These are phyloP conservation scores for Eustoma russellianum DNA, from an alignment of 257 asterid species.

Conservation along the genomic window DNA sequence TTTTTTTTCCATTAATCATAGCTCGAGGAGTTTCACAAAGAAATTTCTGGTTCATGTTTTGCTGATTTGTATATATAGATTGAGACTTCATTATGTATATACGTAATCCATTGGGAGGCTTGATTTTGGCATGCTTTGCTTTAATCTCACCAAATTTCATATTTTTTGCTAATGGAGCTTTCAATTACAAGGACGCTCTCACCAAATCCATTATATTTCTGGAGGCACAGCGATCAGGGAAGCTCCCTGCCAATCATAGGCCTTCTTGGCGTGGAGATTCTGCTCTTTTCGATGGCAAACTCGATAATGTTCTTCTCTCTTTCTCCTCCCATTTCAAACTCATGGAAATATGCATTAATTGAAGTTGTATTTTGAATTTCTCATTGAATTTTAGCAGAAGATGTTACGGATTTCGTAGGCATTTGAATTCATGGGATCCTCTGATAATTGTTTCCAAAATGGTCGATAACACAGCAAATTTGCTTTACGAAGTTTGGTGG, in stretches of 20 bases:
- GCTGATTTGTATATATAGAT: background rate
- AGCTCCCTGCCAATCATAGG: constrained; percentile 57
- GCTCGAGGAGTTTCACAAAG: no score
- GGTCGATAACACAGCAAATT: no score
- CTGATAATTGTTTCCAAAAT: no score
- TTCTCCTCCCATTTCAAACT: background rate
- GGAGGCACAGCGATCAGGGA: constrained; percentile 88
- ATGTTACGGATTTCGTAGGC: no score
- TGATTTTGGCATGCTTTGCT: constrained; percentile 21
- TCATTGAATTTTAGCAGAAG: no score
- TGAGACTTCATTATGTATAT: constrained; percentile 20
- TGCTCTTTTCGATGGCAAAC: constrained; percentile 59
- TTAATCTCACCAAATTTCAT: constrained; percentile 12
- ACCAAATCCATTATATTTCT: constrained; percentile 61
- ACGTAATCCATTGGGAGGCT: constrained; percentile 1
- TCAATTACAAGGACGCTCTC: constrained; percentile 51
- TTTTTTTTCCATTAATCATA: no score
- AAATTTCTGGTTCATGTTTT: no score
- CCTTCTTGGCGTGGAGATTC: constrained; percentile 78
- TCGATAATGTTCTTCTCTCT: constrained; percentile 30
- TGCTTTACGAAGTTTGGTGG: no score
- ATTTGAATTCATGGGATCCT: no score
- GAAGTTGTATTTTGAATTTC: no score
- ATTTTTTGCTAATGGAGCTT: constrained; percentile 15
- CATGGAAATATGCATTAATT: no score